Conservation (phyloP, 352 stramenopile species). For the Peronospora belbahrii region DNA sequence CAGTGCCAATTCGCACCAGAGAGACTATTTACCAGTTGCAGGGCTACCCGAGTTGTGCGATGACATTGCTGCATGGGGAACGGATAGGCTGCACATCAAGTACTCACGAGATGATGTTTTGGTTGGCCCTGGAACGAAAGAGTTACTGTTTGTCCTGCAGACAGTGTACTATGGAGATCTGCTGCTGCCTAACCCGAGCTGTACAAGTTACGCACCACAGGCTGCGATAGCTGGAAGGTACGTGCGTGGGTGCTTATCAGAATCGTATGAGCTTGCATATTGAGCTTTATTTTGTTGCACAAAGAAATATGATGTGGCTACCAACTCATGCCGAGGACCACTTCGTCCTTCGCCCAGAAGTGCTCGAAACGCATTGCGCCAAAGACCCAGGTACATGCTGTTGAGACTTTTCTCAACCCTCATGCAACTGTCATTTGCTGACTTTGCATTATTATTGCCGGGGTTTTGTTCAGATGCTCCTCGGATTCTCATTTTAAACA, state of each 20-base stretch:
- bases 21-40: constrained; percentile 77
- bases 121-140: constrained; percentile 83
- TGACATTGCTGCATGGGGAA: constrained; percentile 71
- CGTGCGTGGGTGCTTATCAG: background rate
- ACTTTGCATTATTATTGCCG: background rate
- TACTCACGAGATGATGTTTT: constrained; percentile 77
- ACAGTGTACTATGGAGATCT: constrained; percentile 85
- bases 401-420: background rate
- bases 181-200: constrained; percentile 77
- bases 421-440: constrained; percentile 1
- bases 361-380: constrained; percentile 70
- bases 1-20: constrained; percentile 72
- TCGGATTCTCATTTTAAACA: constrained; percentile 83
- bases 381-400: constrained; percentile 59
- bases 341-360: constrained; percentile 71
- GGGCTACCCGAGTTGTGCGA: constrained; percentile 64
- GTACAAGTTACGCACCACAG: constrained; percentile 80
- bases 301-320: constrained; percentile 85
- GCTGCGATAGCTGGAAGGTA: constrained; percentile 77
- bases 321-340: constrained; percentile 69
- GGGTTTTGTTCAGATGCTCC: constrained; percentile 46
- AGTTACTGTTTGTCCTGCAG: constrained; percentile 84
- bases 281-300: background rate
- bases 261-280: background rate
- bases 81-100: constrained; percentile 40